Evolutionary conservation across 257 asterid species (phyloP).

Genomic region (Salvia miltiorrhiza): DNA sequence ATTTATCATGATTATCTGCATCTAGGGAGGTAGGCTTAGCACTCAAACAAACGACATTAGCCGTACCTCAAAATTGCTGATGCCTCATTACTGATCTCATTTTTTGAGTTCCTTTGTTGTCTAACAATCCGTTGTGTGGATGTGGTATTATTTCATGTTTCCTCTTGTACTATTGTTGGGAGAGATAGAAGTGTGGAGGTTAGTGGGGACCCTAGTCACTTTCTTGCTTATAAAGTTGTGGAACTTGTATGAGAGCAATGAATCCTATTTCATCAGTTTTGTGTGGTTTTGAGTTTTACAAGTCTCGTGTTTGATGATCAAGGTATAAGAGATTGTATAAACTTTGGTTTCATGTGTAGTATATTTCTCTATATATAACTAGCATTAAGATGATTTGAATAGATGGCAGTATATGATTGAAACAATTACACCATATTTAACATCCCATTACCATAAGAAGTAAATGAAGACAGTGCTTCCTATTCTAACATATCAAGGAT

Average conservation of each 20-base stretch:
- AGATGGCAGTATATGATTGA: background rate
- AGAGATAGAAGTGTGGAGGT: background rate
- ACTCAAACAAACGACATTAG: background rate
- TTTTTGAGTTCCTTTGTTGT: background rate
- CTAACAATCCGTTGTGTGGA: background rate
- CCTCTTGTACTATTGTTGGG: background rate
- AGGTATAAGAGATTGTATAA: background rate
- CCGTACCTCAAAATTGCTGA: background rate
- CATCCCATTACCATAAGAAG: constrained; percentile 2
- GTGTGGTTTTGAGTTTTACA: background rate
- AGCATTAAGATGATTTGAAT: background rate
- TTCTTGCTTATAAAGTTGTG: background rate
- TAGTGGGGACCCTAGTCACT: background rate
- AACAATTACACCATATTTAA: constrained; percentile 13
- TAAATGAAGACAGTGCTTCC: constrained; percentile 19
- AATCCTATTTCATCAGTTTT: background rate
- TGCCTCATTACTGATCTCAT: background rate
- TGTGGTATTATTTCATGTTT: background rate
- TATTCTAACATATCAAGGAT: background rate
- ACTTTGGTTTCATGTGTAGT: background rate
- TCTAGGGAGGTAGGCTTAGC: background rate
- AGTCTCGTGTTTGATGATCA: background rate
- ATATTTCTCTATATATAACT: background rate
- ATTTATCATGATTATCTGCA: background rate
- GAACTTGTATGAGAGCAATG: background rate